A percentile compares a stretch with the other conserved stretches of the same genome.
Evolutionary conservation across 116 monocot genomes (phyloP).

Genomic region (Cymodocea nodosa): DNA sequence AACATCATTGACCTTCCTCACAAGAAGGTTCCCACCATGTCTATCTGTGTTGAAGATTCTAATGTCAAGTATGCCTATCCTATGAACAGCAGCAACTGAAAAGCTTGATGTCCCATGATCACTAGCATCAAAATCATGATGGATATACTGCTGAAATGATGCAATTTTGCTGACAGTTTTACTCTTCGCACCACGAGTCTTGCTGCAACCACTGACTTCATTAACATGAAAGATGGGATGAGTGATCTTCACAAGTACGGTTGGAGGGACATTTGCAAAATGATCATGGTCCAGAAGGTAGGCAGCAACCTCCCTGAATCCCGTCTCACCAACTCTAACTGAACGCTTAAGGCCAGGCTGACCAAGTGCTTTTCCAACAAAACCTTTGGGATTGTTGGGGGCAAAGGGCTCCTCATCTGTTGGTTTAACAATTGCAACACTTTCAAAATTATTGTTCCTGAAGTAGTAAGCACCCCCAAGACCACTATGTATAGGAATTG

Average conservation of each 20-base stretch:
- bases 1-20: conserved; percentile 30
- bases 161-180: conserved; percentile 58
- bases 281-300: conserved; percentile 72
- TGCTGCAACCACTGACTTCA: conserved; percentile 23
- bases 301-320: conserved; percentile 85
- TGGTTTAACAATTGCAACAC: conserved; percentile 72
- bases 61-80: conserved; percentile 76
- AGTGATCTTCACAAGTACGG: conserved; percentile 73
- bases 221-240: conserved; percentile 73
- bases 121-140: conserved; percentile 87
- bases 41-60: conserved; percentile 85
- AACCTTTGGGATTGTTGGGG: conserved; percentile 92
- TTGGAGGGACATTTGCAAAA: conserved; percentile 84
- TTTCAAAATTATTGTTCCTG: conserved; percentile 49
- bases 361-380: conserved; percentile 70
- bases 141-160: conserved; percentile 81
- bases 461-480: conserved; percentile 93
- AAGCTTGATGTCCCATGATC: conserved; percentile 84
- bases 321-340: conserved; percentile 87
- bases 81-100: conserved; percentile 68
- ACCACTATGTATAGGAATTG: conserved; percentile 57
- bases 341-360: conserved; percentile 85
- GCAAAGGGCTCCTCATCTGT: conserved; percentile 95
- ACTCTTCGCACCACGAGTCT: conserved; percentile 14
- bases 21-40: conserved; percentile 76